Percentiles rank a stretch among this genome's conserved stretches.
Conservation (phyloP, 2,329 filamentous ascomycete species). For the Fusarium sp. region DNA sequence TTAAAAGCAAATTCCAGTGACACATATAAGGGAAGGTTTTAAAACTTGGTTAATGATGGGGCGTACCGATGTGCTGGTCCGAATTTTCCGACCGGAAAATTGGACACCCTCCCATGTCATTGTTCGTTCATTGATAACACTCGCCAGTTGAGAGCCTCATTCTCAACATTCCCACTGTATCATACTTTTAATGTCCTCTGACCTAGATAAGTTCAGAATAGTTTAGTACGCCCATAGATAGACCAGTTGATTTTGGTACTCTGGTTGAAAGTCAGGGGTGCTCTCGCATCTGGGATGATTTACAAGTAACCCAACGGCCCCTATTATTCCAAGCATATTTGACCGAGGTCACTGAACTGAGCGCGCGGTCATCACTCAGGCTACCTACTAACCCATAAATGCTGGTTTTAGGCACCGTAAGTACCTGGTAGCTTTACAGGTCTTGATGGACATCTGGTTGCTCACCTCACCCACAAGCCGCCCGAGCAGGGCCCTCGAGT, state of each 20-base stretch:
- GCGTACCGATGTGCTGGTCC: slow-evolving; percentile 14
- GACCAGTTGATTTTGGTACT: background rate
- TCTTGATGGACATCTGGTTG: background rate
- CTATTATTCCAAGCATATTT: background rate
- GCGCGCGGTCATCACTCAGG: background rate
- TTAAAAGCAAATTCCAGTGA: slow-evolving; percentile 2
- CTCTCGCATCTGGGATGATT: background rate
- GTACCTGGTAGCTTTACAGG: background rate
- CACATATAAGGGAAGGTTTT: background rate
- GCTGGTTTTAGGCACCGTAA: background rate
- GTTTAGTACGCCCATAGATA: background rate
- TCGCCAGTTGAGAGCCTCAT: background rate
- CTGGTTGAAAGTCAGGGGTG: background rate
- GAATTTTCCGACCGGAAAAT: background rate
- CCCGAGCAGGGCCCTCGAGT: background rate
- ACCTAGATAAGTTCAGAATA: background rate
- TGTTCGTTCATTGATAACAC: background rate
- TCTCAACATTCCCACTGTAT: background rate
- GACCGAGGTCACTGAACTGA: background rate
- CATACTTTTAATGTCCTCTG: background rate
- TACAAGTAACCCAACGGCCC: background rate
- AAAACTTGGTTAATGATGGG: slow-evolving; percentile 4
- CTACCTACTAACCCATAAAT: background rate
- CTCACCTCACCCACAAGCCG: background rate
- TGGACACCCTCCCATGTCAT: background rate